phyloP scores from a whole-genome alignment of 306 rosid species.

The Oemleria cerasiformis region DNA sequence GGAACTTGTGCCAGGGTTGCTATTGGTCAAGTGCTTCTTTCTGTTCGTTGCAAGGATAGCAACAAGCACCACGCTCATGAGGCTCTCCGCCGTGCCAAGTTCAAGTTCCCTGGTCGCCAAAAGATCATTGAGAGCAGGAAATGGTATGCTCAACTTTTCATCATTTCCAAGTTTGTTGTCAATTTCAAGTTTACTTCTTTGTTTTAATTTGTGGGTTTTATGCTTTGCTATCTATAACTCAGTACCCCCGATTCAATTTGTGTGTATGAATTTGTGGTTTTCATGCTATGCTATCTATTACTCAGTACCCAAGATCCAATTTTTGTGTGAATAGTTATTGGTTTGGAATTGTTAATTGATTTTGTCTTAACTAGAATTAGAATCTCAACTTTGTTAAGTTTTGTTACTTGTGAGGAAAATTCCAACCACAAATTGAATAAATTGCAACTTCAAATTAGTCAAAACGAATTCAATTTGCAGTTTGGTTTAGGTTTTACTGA shows the following conservation, averaged over 20 bases:
- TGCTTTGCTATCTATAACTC: not conserved
- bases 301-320: not conserved
- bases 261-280: not conserved
- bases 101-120: constrained; percentile 72
- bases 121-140: constrained; percentile 80
- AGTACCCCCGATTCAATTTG: not conserved
- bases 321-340: too few species aligned
- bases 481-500: too few species aligned
- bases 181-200: not conserved
- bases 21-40: constrained; percentile 74
- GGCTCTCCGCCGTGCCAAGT: constrained; percentile 78
- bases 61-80: constrained; percentile 60
- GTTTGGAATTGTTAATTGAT: not conserved
- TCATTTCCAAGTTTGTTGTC: too few species aligned
- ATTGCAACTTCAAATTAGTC: too few species aligned
- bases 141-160: constrained; percentile 35
- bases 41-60: constrained; percentile 64
- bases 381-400: not conserved
- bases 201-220: not conserved
- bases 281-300: not conserved
- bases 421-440: too few species aligned
- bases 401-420: too few species aligned
- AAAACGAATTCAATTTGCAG: too few species aligned
- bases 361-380: not conserved
- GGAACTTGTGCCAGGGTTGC: constrained; percentile 78